phyloP scores from a whole-genome alignment of 2,329 filamentous ascomycete genomes.

The Apiospora arundinis region DNA sequence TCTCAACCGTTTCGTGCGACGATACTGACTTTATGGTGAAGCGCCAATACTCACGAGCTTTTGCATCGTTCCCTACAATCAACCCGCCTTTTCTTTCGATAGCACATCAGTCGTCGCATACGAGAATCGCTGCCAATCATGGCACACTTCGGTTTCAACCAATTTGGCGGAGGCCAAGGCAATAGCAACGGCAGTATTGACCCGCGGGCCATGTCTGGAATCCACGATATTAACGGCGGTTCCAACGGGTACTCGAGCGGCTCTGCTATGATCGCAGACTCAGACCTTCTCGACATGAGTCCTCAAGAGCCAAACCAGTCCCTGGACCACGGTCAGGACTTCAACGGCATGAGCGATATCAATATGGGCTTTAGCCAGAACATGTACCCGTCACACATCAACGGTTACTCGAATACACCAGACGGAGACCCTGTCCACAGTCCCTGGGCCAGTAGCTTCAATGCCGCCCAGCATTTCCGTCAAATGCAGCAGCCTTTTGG shows the following conservation, averaged over 20 bases:
- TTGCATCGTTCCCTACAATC: constrained; percentile 8
- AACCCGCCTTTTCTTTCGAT: not conserved
- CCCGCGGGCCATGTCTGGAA: constrained; percentile 72
- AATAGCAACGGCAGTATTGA: constrained; percentile 71
- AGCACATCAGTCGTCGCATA: not conserved
- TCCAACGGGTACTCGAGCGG: constrained; percentile 78
- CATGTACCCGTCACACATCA: constrained; percentile 70
- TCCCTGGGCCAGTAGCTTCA: constrained; percentile 82
- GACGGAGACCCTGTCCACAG: constrained; percentile 93
- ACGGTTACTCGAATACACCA: constrained; percentile 88
- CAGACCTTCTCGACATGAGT: constrained; percentile 82
- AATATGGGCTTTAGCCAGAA: constrained; percentile 63
- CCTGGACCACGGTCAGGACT: constrained; percentile 63
- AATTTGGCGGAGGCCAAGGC: constrained; percentile 61
- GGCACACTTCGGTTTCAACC: constrained; percentile 63
- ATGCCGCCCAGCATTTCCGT: constrained; percentile 73
- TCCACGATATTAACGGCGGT: constrained; percentile 19
- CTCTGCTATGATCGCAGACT: constrained; percentile 82
- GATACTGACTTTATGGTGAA: constrained; percentile 9
- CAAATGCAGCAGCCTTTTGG: constrained; percentile 67
- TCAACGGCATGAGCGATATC: constrained; percentile 59
- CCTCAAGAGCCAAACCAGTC: constrained; percentile 58
- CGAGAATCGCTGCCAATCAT: constrained; percentile 43
- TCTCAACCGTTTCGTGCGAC: constrained; percentile 7
- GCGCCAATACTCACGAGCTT: not conserved